Evolutionary conservation across 306 rosid species (phyloP), one percentile per base, ranked within the genome.

Genomic region (Lathyrus oleraceus): DNA sequence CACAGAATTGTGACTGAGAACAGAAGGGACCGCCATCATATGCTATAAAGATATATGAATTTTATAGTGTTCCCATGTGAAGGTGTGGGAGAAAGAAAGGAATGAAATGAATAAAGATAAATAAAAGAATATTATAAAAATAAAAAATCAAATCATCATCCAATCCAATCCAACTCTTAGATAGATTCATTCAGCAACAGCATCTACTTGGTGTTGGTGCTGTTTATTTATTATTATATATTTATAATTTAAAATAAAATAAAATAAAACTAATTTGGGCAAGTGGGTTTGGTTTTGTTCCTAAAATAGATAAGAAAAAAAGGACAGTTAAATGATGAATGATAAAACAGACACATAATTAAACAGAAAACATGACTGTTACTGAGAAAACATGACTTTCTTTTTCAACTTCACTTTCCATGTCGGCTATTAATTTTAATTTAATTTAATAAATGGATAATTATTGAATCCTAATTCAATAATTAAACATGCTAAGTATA

Each of bases 21-120:
- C 64, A 47, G 61, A 39, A 73, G 80, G 80, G 82, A 82, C 85
- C 85, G 71, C 80, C 57, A 51, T 51, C 80, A 77, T 35, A 35
- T 81, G 45, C 69, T 79, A 61, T 38, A 32, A 67, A 61, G 44
- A 78, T 54, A 78, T 51, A 51, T 51, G 20, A 51, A 60, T 54
- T 67, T 59, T 61, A 61, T 76, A 47, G 72, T 73, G 40, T 39
- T 36, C 79, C 75, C 82, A 79, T 67, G 82, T 78, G 79, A 68
- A 40, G 30, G 62, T 65, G 63, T 16, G 25, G 38, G 54, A 35
- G 39, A 35, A 35, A 35, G 39, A 4, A 71, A 10, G 21, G 76
- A 38, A 69, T 53, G 53, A 40, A 36, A 58, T 43, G n/a, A 72
- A 59, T 16, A 19, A 30, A 9, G 67, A 43, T 52, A 54, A 28